Base-by-base conservation (phyloP, 1,139 yeast species). In the Debaryomyces sp. region DNA sequence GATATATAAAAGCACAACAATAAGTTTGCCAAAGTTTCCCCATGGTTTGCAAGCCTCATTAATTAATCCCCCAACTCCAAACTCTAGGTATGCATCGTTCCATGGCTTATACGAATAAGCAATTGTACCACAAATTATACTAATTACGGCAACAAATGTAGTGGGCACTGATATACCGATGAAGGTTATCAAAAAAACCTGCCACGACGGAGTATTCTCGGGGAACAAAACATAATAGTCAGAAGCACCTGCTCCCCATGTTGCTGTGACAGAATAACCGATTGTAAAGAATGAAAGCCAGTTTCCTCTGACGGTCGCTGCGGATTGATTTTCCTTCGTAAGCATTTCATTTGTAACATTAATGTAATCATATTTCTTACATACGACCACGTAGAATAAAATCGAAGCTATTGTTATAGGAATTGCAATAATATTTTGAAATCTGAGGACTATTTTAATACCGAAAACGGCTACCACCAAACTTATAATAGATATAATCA, bases 401-500 rank as follows among this genome's bases (percentile, higher is more conserved):
- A 64, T 51, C 12, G 57, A 51, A 1, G 64, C 63, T 18, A 61
- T 42, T 15, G 57, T 54, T 15, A 62, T 51, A 2, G 68, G 70
- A 6, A 65, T 43, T 2, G 68, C 60, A 1, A 61, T 48, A 10
- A 57, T 44, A 2, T 63, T 56, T 46, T 65, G 66, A 44, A 64
- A 61, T 26, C 50, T 50, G 32, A 64, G 52, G 10, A 65, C 50
- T 15, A 61, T 60, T 40, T 57, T 62, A 39, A 72, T 71, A 0
- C 77, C 77, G 50, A 69, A 71, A 1, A 71, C 60, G 0, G 75
- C 68, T 6, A 72, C 63, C 6, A 67, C 51, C 44, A 69, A 59
- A 40, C 71, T 63, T 2, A 62, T 59, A 1, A 69, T 54, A 4
- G 69, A 58, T 33, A 70, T 60, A 6, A 71, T 59, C 6, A 70